Evolutionary conservation across 2,329 filamentous ascomycete species (phyloP), one percentile per base, ranked within the genome.

Genomic region (Rhynchosporium graminicola): DNA sequence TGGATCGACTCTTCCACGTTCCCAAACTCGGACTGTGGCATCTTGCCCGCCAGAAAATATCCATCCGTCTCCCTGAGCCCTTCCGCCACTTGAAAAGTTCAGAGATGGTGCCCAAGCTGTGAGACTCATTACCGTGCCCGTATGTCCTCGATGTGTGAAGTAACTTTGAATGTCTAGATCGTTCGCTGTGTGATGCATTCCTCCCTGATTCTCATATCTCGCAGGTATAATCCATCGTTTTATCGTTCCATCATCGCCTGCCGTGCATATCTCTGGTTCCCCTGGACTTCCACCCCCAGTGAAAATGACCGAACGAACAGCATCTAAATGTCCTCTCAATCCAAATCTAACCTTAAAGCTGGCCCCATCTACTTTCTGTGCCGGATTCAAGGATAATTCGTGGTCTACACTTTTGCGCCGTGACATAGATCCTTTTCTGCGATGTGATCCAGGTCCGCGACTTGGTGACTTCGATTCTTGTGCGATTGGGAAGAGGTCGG

Each of bases 1-100:
- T 7, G 95, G 92, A 74, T 98, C 95, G 38, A 99, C 92, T 52
- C 94, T 83, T 33, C 94, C 94, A 57, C 93, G 86, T 76, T 99
- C 94, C 95, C 95, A 99, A 0, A 99, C 92, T 36, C 93, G 87
- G 43, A 99, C 87, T 6, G 92, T 96, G 20, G 91, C 87, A 76
- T 99, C 95, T 75, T 97, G 92, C 3, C 95, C 95, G 64, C 95
- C 95, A 4, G 94, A 98, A 76, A 99, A 99, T 68, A 99, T 93
- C 95, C 95, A 99, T 33, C 95, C 95, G 70, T 98, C 95, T 38
- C 94, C 94, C 70, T 90, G 87, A 7, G 91, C 91, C 66, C 93
- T 87, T 6, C 93, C 92, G 42, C 93, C 91, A 20, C 92, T 96
- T 7, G 91, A 90, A 74, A 97, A 97, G 72, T 91, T 95, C 31